Evolutionary conservation across 129 eudicot species (phyloP), one percentile per base, ranked within the genome.

Genomic region (Silybum marianum): DNA sequence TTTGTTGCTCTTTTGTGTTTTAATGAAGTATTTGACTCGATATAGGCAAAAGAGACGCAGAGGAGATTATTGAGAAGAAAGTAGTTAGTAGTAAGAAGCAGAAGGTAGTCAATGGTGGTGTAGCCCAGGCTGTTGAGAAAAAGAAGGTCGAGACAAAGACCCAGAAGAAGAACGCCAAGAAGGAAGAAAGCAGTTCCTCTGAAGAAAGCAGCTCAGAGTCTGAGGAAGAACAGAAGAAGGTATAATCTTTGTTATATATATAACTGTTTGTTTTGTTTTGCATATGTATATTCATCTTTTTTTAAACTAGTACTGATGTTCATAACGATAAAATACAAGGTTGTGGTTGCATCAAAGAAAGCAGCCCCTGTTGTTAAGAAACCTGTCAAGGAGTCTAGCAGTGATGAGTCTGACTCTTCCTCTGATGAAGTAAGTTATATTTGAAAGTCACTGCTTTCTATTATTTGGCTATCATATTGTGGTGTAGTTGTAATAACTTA

Each of bases 31-130:
- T 21, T 66, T 32, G 11, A 23, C 23, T 69, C 5, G 13, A 30
- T 72, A 28, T 32, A 83, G 86, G 86, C 36, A 83, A 83, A 73
- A 83, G 86, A 78, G 83, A 78, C 34, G 86, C 86, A 10, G 83
- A 83, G 36, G 83, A 83, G 86, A 72, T 65, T 16, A 51, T 83
- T 5, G 86, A 78, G 83, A 83, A 83, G 62, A 11, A 83, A 32
- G 65, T 78, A 5, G 83, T 60, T n/a, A 83, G 78, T 23, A 66
- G 79, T 9, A 83, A 83, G 81, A 83, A 83, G 60, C 86, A 83
- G 74, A 83, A 83, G 75, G 9, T 78, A 42, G 83, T 63, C 70
- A 78, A 78, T 7, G 83, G 83, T 9, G 86, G 71, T 78, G 83
- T 42, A 18, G 3, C 78, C 1, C 82, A 83, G 69, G 86, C 83